Evolutionary conservation across 2,329 filamentous ascomycete genomes (phyloP).

Genomic region (Paraphaeosphaeria minitans): DNA sequence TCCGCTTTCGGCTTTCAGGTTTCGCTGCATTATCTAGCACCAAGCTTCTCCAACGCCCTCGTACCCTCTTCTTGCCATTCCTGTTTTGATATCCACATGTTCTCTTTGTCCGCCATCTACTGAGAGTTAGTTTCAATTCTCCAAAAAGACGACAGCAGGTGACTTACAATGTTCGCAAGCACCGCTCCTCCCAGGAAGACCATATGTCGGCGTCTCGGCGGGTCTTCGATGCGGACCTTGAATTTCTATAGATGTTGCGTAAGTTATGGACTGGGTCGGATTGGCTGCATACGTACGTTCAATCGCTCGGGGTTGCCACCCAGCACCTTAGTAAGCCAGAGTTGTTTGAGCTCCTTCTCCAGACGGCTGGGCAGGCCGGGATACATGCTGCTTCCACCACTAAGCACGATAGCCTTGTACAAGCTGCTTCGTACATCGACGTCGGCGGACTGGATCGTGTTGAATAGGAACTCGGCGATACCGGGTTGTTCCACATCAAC

Average conservation of each 20-base stretch:
- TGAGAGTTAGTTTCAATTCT: background rate
- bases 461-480: conserved; percentile 96
- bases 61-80: conserved; percentile 96
- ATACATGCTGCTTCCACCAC: conserved; percentile 98
- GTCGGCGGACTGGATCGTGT: conserved; percentile 95
- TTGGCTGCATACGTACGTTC: conserved; percentile 57
- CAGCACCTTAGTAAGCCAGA: conserved; percentile 93
- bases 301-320: conserved; percentile 90
- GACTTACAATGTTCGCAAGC: conserved; percentile 81
- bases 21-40: conserved; percentile 67
- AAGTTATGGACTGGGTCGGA: conserved; percentile 18
- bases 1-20: conserved; percentile 13
- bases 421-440: conserved; percentile 92
- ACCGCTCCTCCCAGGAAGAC: conserved; percentile 98
- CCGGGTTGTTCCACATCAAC: conserved; percentile 97
- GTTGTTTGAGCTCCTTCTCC: conserved; percentile 98
- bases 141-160: background rate
- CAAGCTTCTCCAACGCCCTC: conserved; percentile 86
- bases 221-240: conserved; percentile 99
- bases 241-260: conserved; percentile 70
- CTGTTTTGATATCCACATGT: conserved; percentile 97
- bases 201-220: conserved; percentile 94
- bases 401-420: conserved; percentile 97
- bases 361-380: conserved; percentile 90
- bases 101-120: conserved; percentile 94